Evolutionary conservation across 805 yeast species (phyloP).

Genomic region (Saccharomycopsis sp.): DNA sequence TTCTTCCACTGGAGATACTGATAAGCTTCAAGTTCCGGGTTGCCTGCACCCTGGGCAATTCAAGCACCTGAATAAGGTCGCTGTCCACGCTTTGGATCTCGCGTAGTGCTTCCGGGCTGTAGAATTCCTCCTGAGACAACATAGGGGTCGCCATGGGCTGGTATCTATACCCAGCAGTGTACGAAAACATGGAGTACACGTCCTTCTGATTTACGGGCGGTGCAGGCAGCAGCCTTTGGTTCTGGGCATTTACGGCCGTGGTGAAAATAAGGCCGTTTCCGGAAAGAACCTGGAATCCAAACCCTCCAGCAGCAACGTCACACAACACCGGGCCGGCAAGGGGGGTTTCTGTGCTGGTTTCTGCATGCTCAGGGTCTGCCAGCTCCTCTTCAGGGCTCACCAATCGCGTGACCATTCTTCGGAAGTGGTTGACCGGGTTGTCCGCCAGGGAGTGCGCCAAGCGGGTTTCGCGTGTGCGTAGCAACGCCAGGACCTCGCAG

Average conservation of each 20-base stretch:
- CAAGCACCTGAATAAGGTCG: neutral
- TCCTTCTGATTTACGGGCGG: constrained; percentile 23
- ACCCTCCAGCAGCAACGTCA: constrained; percentile 60
- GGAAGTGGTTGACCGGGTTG: too few species aligned
- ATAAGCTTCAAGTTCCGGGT: constrained; percentile 31
- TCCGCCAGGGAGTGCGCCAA: too few species aligned
- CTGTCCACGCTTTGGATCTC: neutral
- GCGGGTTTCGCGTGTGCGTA: too few species aligned
- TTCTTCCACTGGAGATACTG: constrained; percentile 55
- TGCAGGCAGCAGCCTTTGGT: constrained; percentile 35
- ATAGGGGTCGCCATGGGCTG: neutral
- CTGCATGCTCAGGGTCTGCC: too few species aligned
- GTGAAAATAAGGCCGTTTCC: constrained; percentile 48
- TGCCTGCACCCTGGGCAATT: constrained; percentile 7
- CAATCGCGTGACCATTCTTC: too few species aligned
- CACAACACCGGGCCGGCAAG: neutral
- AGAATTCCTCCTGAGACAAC: neutral
- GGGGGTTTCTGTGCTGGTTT: neutral
- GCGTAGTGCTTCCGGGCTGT: neutral
- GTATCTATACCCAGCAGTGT: neutral
- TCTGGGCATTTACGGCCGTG: constrained; percentile 38
- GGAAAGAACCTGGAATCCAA: constrained; percentile 51
- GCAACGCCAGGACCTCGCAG: neutral
- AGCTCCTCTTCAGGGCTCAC: too few species aligned
- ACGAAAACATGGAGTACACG: neutral